Evolutionary conservation across 139 green algal genomes (phyloP), one percentile per base, ranked within the genome.

Genomic region (Trebouxia sp.): DNA sequence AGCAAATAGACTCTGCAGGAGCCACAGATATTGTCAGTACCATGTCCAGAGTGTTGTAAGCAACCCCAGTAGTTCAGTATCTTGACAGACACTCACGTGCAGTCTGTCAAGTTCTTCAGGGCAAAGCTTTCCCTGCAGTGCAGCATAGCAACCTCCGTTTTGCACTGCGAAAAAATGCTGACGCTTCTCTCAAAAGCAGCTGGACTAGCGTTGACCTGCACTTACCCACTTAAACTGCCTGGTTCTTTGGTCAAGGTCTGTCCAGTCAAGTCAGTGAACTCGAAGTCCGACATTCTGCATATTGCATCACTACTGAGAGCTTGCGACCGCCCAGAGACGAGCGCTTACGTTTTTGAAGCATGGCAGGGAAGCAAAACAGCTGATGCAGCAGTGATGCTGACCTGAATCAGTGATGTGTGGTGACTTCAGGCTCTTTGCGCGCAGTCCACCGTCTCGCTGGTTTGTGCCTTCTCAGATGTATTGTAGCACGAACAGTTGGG

Each of bases 1-100:
- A 92, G 75, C 12, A 92, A 75, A 83, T 89, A 92, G 0, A 92
- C 85, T 45, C 74, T 87, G 85, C 74, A 83, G 24, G 6, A 37
- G 28, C 12, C 35, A 47, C 1, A 10, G 26, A 72, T 48, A 56
- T 28, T 28, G 32, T 14, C 22, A 10, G 10, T 55, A 14, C 41
- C 26, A 24, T 70, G 56, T 12, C n/a, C 32, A 15, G 22, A 32
- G 24, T 5, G 35, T 4, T 35, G 62, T 20, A 42, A 30, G 12
- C 12, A 50, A 26, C 11, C n/a, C 26, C 26, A 41, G 56, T 42
- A 45, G 2, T 1, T 17, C 7, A 22, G 5, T 38, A 5, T 5
- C 30, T 43, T n/a, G 2, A 1, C 35, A 10, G 20, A 1, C 1
- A 48, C 15, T 58, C 42, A 86, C 83, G 65, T 87, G 80, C 85